These are phyloP conservation scores for Malassezia slooffiae DNA, from an alignment of 1,284 basidiomycete genomes.

Conservation along the genomic window DNA sequence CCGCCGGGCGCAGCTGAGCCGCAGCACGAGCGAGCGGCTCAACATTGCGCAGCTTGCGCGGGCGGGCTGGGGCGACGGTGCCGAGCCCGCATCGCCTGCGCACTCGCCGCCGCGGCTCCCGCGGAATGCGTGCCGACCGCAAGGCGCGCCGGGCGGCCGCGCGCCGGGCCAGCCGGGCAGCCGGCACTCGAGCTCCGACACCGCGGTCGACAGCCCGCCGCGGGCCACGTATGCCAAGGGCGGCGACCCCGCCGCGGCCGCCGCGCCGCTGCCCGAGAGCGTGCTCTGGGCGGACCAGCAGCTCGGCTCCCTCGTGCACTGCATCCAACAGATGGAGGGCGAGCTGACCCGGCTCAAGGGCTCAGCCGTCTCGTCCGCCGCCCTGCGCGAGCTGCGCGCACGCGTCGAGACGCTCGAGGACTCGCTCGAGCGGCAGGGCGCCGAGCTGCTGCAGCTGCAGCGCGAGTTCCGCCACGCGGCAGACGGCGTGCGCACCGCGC, in stretches of 20 bases:
- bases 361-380: neutral
- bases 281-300: conserved; percentile 12
- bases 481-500: too few species aligned
- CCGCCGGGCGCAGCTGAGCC: conserved; percentile 4
- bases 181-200: conserved; percentile 15
- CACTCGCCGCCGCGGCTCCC: too few species aligned
- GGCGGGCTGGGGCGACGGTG: neutral
- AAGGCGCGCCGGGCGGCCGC: neutral
- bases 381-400: neutral
- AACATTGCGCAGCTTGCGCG: conserved; percentile 10
- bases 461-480: neutral
- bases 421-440: conserved; percentile 3
- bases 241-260: neutral
- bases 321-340: conserved; percentile 7
- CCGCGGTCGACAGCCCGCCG: conserved; percentile 6
- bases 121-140: too few species aligned
- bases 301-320: conserved; percentile 3
- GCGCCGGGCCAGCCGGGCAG: conserved; percentile 2
- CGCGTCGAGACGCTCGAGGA: neutral
- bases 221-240: neutral
- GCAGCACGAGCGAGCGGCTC: neutral
- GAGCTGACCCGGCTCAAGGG: conserved; percentile 2
- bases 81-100: too few species aligned
- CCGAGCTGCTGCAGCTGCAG: conserved; percentile 1
- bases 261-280: conserved; percentile 1